These are phyloP conservation scores for Podospora appendiculata DNA, from an alignment of 495 filamentous ascomycete genomes.

Conservation along the genomic window DNA sequence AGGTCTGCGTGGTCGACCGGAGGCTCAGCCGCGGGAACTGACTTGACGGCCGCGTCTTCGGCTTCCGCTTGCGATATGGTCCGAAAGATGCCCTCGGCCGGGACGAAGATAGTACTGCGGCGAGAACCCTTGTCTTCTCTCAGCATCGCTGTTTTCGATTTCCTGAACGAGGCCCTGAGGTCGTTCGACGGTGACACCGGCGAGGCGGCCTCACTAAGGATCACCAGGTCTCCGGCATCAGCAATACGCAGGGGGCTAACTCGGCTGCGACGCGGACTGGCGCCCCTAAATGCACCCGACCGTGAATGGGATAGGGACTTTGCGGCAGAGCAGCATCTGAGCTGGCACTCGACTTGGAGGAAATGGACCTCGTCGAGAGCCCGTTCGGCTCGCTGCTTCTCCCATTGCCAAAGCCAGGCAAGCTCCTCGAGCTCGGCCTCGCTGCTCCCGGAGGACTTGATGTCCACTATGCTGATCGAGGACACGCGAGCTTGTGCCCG, in stretches of 20 bases:
- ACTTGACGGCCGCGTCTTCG: constrained; percentile 1
- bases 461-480: constrained; percentile 30
- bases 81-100: constrained; percentile 44
- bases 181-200: constrained; percentile 3
- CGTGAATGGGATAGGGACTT: constrained; percentile 18
- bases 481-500: constrained; percentile 26
- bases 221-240: constrained; percentile 34
- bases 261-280: constrained; percentile 23
- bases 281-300: constrained; percentile 6
- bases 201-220: constrained; percentile 26
- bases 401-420: constrained; percentile 52
- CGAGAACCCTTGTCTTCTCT: constrained; percentile 18
- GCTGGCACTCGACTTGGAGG: constrained; percentile 71
- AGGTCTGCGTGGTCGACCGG: background rate
- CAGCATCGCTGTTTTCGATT: constrained; percentile 21
- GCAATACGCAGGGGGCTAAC: constrained; percentile 18
- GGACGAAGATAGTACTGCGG: constrained; percentile 38
- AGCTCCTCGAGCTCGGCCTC: constrained; percentile 52
- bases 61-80: constrained; percentile 40
- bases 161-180: constrained; percentile 7
- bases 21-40: background rate
- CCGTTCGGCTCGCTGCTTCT: constrained; percentile 56
- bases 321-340: constrained; percentile 59
- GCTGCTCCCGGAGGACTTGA: constrained; percentile 33
- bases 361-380: constrained; percentile 74